Evolutionary conservation across 441 rosid species (phyloP).

Genomic region (Sinapis alba): DNA sequence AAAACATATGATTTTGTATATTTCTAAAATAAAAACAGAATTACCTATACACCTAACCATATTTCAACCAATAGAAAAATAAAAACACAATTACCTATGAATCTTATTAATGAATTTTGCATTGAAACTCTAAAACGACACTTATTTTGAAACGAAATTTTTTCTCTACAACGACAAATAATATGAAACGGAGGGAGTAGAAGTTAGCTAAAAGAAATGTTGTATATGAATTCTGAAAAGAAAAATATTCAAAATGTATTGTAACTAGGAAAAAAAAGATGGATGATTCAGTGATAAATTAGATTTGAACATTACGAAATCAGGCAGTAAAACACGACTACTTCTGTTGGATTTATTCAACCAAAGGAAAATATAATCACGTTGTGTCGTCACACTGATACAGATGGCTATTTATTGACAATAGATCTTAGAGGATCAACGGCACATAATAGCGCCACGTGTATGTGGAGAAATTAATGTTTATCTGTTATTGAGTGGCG

Average conservation of each 20-base stretch:
- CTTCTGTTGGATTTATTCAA: constrained; percentile 29
- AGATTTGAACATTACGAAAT: constrained; percentile 18
- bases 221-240: neutral
- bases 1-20: too few relatives aligned
- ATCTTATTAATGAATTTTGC: too few relatives aligned
- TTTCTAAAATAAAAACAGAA: too few relatives aligned
- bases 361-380: constrained; percentile 14
- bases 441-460: neutral
- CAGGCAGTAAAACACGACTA: constrained; percentile 21
- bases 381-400: neutral
- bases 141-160: too few relatives aligned
- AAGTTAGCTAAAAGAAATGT: neutral
- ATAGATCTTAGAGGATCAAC: neutral
- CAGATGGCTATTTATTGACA: constrained; percentile 14
- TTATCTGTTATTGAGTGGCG: constrained; percentile 32
- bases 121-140: too few relatives aligned
- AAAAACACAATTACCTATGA: too few relatives aligned
- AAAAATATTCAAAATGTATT: neutral
- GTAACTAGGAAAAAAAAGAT: neutral
- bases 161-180: too few relatives aligned
- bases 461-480: constrained; percentile 26
- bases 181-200: too few relatives aligned
- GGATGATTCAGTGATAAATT: constrained; percentile 4
- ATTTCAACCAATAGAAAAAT: too few relatives aligned
- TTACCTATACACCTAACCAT: too few relatives aligned